Percentiles rank a stretch among this genome's conserved stretches.
Evolutionary conservation across 257 asterid genomes (phyloP).

Genomic region (Rubia yunnanensis): DNA sequence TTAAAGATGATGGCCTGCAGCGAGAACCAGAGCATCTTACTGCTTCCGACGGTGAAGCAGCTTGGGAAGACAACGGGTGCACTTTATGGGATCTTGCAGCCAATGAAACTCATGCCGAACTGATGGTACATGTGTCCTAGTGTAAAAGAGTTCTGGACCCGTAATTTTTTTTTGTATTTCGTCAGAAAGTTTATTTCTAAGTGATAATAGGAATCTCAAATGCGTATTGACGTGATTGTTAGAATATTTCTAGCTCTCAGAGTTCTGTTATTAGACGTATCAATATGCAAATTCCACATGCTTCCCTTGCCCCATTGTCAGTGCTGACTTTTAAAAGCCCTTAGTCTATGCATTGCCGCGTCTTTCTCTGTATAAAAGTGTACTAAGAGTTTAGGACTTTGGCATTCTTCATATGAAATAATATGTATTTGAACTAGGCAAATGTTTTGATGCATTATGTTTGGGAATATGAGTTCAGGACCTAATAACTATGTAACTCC

Average conservation of each 20-base stretch:
- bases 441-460: background rate
- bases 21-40: conserved; percentile 18
- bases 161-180: background rate
- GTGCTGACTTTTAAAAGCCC: background rate
- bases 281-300: background rate
- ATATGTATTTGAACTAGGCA: background rate
- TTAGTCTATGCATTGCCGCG: background rate
- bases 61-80: conserved; percentile 94
- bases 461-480: background rate
- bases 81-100: conserved; percentile 96
- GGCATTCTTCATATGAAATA: background rate
- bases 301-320: background rate
- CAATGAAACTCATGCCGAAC: conserved; percentile 71
- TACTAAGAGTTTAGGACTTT: background rate
- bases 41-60: conserved; percentile 30
- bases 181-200: background rate
- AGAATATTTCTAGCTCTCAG: background rate
- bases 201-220: background rate
- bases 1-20: conserved; percentile 17
- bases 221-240: background rate
- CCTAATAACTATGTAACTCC: conserved; percentile 4
- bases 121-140: conserved; percentile 47
- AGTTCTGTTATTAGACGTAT: background rate
- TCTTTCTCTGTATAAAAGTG: background rate
- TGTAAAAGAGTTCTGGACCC: background rate